These are phyloP conservation scores for Starmerella scarabaei DNA, from an alignment of 805 yeast species.

Conservation along the genomic window DNA sequence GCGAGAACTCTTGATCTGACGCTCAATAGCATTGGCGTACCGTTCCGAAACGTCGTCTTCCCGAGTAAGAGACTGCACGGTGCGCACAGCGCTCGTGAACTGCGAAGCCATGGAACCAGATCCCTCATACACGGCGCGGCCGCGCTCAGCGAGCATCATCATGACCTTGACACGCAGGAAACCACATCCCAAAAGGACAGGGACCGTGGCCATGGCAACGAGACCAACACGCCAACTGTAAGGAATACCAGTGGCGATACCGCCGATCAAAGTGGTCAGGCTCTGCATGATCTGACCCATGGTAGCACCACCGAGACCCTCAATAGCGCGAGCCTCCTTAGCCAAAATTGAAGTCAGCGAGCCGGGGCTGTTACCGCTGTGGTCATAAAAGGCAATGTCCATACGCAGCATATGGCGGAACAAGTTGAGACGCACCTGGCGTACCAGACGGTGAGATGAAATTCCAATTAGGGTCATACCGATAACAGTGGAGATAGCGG, in stretches of 20 bases:
- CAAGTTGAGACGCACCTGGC: conserved; percentile 25
- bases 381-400: conserved; percentile 30
- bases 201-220: conserved; percentile 30
- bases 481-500: conserved; percentile 20
- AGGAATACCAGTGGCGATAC: conserved; percentile 30
- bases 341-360: conserved; percentile 29
- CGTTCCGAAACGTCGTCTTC: conserved; percentile 28
- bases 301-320: conserved; percentile 32
- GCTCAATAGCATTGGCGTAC: conserved; percentile 24
- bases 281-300: conserved; percentile 30
- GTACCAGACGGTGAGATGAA: conserved; percentile 27
- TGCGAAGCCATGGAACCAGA: conserved; percentile 33
- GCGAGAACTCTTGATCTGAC: conserved; percentile 26
- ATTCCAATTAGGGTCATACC: conserved; percentile 21
- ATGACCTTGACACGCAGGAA: conserved; percentile 29
- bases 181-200: conserved; percentile 31
- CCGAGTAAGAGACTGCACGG: conserved; percentile 32
- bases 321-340: conserved; percentile 31
- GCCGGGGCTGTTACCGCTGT: conserved; percentile 29
- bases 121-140: conserved; percentile 28
- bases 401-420: conserved; percentile 28
- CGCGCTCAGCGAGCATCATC: conserved; percentile 27
- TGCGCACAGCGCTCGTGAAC: conserved; percentile 30
- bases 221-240: conserved; percentile 32
- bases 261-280: conserved; percentile 29